phyloP scores from a whole-genome alignment of 2,329 filamentous ascomycete genomes.

The Epichloe scottii region DNA sequence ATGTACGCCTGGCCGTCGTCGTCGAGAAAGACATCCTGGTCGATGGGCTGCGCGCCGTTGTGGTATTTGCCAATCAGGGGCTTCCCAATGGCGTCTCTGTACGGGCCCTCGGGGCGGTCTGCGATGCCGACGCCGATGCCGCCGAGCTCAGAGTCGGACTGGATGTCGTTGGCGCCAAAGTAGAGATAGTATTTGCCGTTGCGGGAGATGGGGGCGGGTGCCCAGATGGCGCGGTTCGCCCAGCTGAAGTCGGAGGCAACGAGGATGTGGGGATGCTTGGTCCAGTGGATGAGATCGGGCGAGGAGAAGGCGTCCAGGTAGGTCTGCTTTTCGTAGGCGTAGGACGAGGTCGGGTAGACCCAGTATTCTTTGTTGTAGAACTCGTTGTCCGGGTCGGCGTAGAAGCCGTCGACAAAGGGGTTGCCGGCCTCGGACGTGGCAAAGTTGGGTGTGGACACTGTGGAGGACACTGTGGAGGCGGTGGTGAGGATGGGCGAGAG shows the following conservation, averaged over 20 bases:
- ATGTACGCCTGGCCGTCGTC: conserved; percentile 30
- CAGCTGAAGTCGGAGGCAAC: conserved; percentile 21
- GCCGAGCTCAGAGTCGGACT: conserved; percentile 22
- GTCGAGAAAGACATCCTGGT: conserved; percentile 28
- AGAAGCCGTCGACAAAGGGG: conserved; percentile 36
- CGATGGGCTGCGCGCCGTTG: conserved; percentile 33
- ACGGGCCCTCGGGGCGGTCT: conserved; percentile 23
- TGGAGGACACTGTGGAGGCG: neutral
- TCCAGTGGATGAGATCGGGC: conserved; percentile 34
- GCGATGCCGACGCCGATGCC: conserved; percentile 25
- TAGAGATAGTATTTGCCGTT: conserved; percentile 36
- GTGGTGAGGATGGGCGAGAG: neutral
- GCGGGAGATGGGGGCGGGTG: conserved; percentile 30
- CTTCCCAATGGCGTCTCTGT: conserved; percentile 20
- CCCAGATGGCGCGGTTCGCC: conserved; percentile 34
- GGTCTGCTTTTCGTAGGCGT: conserved; percentile 31
- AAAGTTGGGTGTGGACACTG: conserved; percentile 17
- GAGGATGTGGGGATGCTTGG: conserved; percentile 31
- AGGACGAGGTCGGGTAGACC: conserved; percentile 35
- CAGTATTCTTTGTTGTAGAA: conserved; percentile 33
- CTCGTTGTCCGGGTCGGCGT: conserved; percentile 36
- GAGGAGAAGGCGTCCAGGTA: conserved; percentile 39
- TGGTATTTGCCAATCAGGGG: conserved; percentile 25
- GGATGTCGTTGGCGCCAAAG: conserved; percentile 36
- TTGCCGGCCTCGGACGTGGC: conserved; percentile 31